Evolutionary conservation across 148 eudicot species (phyloP).

Genomic region (Vaccinium myrtillus): DNA sequence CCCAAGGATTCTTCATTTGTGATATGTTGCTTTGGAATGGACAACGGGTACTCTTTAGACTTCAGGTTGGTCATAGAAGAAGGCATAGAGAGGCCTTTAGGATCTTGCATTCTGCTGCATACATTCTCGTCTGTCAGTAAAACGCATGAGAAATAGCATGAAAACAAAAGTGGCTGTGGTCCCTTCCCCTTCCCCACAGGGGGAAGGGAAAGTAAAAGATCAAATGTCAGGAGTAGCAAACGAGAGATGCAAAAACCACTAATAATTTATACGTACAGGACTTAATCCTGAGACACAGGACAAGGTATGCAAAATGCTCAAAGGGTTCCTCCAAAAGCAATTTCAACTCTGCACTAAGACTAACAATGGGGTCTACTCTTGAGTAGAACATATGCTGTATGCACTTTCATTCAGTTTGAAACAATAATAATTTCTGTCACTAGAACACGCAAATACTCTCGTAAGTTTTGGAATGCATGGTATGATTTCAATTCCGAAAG

Average conservation of each 20-base stretch:
- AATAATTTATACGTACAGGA: not conserved
- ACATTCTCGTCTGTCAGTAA: conserved; percentile 18
- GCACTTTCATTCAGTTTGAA: not conserved
- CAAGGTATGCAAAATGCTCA: conserved; percentile 1
- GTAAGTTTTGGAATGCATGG: not conserved
- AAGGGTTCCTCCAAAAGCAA: conserved; percentile 29
- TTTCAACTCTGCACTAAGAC: conserved; percentile 31
- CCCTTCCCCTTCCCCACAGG: no score
- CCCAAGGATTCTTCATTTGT: conserved; percentile 37
- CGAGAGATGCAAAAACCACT: not conserved
- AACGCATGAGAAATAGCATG: conserved; percentile 1
- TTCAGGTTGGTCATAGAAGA: conserved; percentile 36
- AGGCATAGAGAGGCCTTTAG: conserved; percentile 43
- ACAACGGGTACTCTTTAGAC: conserved; percentile 39
- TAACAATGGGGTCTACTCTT: conserved; percentile 32
- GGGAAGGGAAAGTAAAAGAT: not conserved
- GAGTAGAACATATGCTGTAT: conserved; percentile 12
- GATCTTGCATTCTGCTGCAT: conserved; percentile 51
- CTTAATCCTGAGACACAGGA: not conserved
- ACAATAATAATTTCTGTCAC: not conserved
- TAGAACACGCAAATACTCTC: not conserved
- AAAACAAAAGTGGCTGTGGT: not conserved
- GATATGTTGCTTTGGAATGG: conserved; percentile 45
- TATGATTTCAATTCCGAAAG: not conserved
- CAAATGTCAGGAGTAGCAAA: not conserved